Percentiles rank a stretch among this genome's conserved stretches.
These are phyloP conservation scores for Fusarium buharicum DNA, from an alignment of 2,329 filamentous ascomycete species.

Conservation along the genomic window DNA sequence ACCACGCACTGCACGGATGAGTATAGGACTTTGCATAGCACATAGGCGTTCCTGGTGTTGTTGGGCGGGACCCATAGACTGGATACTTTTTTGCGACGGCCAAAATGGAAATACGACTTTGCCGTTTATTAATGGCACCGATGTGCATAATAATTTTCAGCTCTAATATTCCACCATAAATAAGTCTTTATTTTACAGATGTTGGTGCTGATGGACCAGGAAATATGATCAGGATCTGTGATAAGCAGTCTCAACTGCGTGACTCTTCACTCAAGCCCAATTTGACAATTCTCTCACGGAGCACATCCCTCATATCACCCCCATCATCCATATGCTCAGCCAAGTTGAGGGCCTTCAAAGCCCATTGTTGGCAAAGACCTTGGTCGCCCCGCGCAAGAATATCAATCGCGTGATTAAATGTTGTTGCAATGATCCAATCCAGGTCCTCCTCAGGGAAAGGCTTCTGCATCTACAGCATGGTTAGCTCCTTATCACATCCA, in stretches of 20 bases:
- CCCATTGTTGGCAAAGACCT: slow-evolving; percentile 68
- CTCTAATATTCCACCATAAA: background rate
- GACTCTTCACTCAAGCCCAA: slow-evolving; percentile 46
- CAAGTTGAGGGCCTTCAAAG: slow-evolving; percentile 69
- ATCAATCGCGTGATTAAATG: slow-evolving; percentile 78
- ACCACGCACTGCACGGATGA: slow-evolving; percentile 33
- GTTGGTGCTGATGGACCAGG: background rate
- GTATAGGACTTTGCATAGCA: slow-evolving; percentile 34
- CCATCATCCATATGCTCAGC: slow-evolving; percentile 68
- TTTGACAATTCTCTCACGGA: slow-evolving; percentile 58
- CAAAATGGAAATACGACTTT: slow-evolving; percentile 28
- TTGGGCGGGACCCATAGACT: slow-evolving; percentile 34
- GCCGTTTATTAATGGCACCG: slow-evolving; percentile 17
- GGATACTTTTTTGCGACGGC: slow-evolving; percentile 13
- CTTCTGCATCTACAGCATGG: slow-evolving; percentile 49
- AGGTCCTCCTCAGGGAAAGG: slow-evolving; percentile 74
- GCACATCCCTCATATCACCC: slow-evolving; percentile 55
- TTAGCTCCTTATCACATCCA: slow-evolving; percentile 22
- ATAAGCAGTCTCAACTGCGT: background rate
- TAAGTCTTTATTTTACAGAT: background rate
- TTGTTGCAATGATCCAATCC: slow-evolving; percentile 77
- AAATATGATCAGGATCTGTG: background rate
- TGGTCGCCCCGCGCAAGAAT: slow-evolving; percentile 67
- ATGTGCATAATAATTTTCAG: slow-evolving; percentile 14
- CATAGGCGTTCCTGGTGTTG: slow-evolving; percentile 33